phyloP scores from a whole-genome alignment of 2,329 filamentous ascomycete species.

The Didymella arachidicola region DNA sequence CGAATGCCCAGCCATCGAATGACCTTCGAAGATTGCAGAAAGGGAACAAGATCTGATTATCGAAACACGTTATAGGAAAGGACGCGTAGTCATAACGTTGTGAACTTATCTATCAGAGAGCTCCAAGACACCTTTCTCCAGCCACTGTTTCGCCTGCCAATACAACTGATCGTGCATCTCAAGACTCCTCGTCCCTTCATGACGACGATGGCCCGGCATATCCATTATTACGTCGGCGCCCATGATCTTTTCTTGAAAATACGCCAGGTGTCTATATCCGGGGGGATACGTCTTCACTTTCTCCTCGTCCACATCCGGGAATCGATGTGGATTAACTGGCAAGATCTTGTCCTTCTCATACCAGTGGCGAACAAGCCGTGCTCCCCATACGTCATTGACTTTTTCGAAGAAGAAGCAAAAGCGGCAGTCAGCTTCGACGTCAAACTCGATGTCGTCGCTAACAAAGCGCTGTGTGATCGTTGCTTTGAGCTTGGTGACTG shows the following conservation, averaged over 20 bases:
- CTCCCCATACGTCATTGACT: not conserved
- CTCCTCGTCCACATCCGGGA: not conserved
- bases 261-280: not conserved
- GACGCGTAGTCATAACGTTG: too few species aligned
- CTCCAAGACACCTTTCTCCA: not conserved
- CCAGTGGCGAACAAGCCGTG: not conserved
- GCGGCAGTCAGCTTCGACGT: not conserved
- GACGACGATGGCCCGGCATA: not conserved
- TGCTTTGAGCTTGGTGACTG: not conserved
- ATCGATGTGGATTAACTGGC: not conserved
- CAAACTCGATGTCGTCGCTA: not conserved
- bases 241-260: not conserved
- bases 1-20: not conserved
- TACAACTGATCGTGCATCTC: not conserved
- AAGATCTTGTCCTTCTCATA: not conserved
- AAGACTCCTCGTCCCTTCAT: not conserved
- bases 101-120: not conserved
- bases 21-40: not conserved
- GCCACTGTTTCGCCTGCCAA: not conserved
- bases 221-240: not conserved
- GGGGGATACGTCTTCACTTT: not conserved
- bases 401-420: not conserved
- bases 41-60: not conserved
- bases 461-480: not conserved
- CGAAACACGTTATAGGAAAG: not conserved